Percentiles rank a stretch among this genome's conserved stretches.
Conservation (phyloP, 306 rosid species). For the Phaseolus lunatus region DNA sequence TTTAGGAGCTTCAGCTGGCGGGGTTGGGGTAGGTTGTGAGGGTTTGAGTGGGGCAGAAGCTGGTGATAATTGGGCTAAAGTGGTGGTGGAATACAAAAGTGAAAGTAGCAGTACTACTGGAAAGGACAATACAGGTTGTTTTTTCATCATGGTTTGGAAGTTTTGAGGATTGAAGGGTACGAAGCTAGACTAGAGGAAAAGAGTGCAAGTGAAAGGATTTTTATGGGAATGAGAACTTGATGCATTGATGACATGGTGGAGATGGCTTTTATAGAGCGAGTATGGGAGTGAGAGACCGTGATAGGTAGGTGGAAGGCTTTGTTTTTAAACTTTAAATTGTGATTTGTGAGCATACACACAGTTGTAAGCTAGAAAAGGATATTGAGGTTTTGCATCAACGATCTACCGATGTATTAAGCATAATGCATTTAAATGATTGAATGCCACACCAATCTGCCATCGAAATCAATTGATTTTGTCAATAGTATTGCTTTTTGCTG, state of each 20-base stretch:
- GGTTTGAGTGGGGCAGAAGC: constrained; percentile 53
- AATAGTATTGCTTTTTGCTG: neutral
- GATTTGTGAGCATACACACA: constrained; percentile 28
- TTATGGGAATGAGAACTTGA: constrained; percentile 34
- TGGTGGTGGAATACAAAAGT: constrained; percentile 37
- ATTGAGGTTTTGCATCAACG: neutral
- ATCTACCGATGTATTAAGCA: neutral
- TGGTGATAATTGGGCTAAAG: constrained; percentile 51
- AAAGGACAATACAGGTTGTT: constrained; percentile 33
- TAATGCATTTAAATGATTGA: neutral
- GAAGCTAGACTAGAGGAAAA: neutral
- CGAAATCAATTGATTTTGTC: neutral
- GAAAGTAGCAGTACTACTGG: constrained; percentile 31
- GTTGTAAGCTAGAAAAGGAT: neutral
- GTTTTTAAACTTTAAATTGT: constrained; percentile 9
- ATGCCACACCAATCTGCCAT: neutral
- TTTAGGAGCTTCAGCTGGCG: constrained; percentile 43
- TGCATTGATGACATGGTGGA: constrained; percentile 29
- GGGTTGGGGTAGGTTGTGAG: constrained; percentile 18
- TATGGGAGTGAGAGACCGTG: constrained; percentile 32
- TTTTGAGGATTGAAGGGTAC: neutral
- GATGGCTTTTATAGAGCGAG: constrained; percentile 30
- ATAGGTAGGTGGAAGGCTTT: constrained; percentile 42
- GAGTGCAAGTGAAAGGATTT: neutral
- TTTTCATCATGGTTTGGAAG: constrained; percentile 26